Conservation (phyloP, 129 eudicot species). For the Gnaphalium uliginosum region DNA sequence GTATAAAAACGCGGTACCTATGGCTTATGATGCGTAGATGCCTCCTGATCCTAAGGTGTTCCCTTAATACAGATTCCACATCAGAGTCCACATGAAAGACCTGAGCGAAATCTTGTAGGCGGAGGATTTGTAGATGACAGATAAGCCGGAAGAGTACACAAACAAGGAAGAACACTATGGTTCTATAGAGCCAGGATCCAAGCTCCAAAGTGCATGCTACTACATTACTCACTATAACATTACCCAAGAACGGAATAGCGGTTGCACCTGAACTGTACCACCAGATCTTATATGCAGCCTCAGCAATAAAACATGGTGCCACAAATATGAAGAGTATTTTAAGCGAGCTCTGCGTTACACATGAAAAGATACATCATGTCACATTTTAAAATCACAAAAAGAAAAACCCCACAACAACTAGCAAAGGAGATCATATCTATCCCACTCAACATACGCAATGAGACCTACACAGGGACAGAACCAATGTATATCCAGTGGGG, state of each 20-base stretch:
- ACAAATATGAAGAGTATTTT: slow-evolving; percentile 73
- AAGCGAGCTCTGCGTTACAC: slow-evolving; percentile 68
- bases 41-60: slow-evolving; percentile 88
- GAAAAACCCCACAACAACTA: no score
- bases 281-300: slow-evolving; percentile 93
- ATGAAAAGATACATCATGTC: not conserved
- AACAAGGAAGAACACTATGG: slow-evolving; percentile 81
- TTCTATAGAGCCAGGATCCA: slow-evolving; percentile 88
- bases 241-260: slow-evolving; percentile 80
- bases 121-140: slow-evolving; percentile 92
- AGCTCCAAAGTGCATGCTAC: slow-evolving; percentile 85
- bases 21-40: slow-evolving; percentile 86
- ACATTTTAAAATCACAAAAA: not conserved
- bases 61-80: slow-evolving; percentile 65
- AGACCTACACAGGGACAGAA: no score
- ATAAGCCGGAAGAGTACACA: slow-evolving; percentile 91
- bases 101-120: slow-evolving; percentile 80
- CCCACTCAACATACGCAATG: no score
- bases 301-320: slow-evolving; percentile 79
- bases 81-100: slow-evolving; percentile 73
- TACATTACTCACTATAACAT: slow-evolving; percentile 55
- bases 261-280: slow-evolving; percentile 94
- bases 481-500: no score
- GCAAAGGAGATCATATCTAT: no score
- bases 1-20: slow-evolving; percentile 69